Evolutionary conservation across 2,329 filamentous ascomycete species (phyloP).

Genomic region (Phoma herbarum): DNA sequence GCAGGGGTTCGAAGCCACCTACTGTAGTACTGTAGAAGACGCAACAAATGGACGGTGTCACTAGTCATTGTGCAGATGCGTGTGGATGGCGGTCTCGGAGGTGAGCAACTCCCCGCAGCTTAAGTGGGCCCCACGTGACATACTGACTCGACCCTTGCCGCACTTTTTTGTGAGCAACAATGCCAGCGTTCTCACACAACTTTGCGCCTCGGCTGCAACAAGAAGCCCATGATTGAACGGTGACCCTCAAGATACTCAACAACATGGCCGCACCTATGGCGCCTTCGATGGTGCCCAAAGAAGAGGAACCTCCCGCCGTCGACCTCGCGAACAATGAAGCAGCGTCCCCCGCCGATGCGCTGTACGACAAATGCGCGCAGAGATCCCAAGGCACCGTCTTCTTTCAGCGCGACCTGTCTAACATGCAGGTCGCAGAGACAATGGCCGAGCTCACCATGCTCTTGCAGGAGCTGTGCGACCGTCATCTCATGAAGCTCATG

Average conservation of each 20-base stretch:
- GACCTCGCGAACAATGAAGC: conserved; percentile 22
- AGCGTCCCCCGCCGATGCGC: conserved; percentile 39
- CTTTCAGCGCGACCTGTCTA: conserved; percentile 51
- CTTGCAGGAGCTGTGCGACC: conserved; percentile 46
- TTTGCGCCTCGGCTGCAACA: conserved; percentile 13
- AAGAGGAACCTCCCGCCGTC: conserved; percentile 26
- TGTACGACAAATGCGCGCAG: conserved; percentile 52
- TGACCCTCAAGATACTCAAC: conserved; percentile 19
- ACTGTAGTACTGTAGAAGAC: too few species aligned
- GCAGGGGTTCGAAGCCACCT: too few species aligned
- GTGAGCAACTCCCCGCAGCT: conserved; percentile 15
- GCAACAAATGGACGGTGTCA: too few species aligned
- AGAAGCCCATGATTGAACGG: conserved; percentile 35
- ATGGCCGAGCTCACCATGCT: conserved; percentile 44
- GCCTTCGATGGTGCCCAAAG: conserved; percentile 30
- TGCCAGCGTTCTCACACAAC: conserved; percentile 2
- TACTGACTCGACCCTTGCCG: not conserved
- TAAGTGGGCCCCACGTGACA: conserved; percentile 10
- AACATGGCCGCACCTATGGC: conserved; percentile 38
- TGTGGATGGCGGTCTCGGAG: too few species aligned
- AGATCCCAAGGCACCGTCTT: conserved; percentile 48
- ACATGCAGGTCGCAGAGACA: conserved; percentile 49
- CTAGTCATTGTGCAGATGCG: too few species aligned
- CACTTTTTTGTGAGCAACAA: conserved; percentile 21
- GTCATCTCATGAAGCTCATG: conserved; percentile 51